Evolutionary conservation across 352 stramenopile species (phyloP).

Genomic region (Phytophthora pseudosyringae): DNA sequence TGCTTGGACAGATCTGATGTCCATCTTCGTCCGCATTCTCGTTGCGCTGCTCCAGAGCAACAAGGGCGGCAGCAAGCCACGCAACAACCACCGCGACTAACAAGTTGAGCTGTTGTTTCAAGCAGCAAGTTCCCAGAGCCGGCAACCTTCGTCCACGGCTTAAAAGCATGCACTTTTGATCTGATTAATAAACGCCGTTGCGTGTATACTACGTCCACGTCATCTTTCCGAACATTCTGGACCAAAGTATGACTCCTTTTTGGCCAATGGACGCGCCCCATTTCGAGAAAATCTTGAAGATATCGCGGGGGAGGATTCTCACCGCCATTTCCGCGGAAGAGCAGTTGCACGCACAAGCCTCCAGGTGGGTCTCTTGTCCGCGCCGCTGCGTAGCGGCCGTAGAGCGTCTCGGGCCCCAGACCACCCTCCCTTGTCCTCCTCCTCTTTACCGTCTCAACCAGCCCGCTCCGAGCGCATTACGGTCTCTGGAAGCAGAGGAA

Average conservation of each 20-base stretch:
- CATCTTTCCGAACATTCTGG: constrained; percentile 33
- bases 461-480: background rate
- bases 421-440: background rate
- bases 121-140: background rate
- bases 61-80: constrained; percentile 52
- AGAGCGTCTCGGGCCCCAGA: background rate
- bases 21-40: constrained; percentile 89
- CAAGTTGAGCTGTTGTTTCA: background rate
- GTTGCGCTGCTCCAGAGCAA: constrained; percentile 81
- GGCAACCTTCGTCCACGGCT: constrained; percentile 14
- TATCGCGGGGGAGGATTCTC: constrained; percentile 10
- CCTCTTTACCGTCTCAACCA: background rate
- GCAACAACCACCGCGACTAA: constrained; percentile 39
- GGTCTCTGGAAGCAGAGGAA: background rate
- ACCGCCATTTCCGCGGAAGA: constrained; percentile 39
- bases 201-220: constrained; percentile 15
- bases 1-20: constrained; percentile 71
- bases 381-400: background rate
- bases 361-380: constrained; percentile 15
- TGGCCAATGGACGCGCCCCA: constrained; percentile 13
- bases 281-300: constrained; percentile 3
- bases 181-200: constrained; percentile 5
- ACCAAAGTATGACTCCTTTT: constrained; percentile 20
- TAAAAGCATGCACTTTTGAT: constrained; percentile 20
- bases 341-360: constrained; percentile 26